Evolutionary conservation across 768 basidiomycete genomes (phyloP).

Genomic region (Mycena pura): DNA sequence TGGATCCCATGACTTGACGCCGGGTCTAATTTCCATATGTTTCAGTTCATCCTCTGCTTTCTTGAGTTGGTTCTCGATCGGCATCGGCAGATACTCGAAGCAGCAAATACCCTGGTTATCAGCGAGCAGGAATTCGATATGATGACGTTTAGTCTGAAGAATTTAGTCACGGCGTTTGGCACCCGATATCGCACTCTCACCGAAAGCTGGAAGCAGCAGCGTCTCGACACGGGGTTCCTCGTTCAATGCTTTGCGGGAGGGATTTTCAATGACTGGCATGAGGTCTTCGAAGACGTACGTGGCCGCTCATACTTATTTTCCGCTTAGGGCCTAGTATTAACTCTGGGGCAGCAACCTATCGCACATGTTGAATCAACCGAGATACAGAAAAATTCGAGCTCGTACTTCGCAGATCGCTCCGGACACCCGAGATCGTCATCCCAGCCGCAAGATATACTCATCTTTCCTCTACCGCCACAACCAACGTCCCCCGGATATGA

Average conservation of each 20-base stretch:
- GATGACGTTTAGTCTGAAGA: conserved; percentile 29
- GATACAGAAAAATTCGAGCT: background rate
- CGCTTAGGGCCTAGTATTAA: background rate
- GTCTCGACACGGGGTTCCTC: conserved; percentile 26
- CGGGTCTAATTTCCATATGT: background rate
- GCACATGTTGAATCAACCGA: background rate
- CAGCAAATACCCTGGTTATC: conserved; percentile 22
- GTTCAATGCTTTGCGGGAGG: conserved; percentile 28
- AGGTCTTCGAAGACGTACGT: conserved; percentile 26
- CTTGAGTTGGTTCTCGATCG: conserved; percentile 28
- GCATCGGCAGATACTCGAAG: conserved; percentile 28
- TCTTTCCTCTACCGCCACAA: conserved; percentile 21
- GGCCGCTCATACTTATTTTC: background rate
- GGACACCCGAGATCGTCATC: background rate
- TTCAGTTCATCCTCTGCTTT: conserved; percentile 26
- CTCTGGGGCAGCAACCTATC: conserved; percentile 9
- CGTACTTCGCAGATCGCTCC: background rate
- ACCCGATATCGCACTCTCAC: conserved; percentile 24
- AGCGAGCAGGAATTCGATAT: conserved; percentile 25
- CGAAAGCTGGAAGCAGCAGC: conserved; percentile 33
- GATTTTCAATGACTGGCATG: conserved; percentile 33
- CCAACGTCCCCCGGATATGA: background rate
- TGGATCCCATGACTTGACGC: background rate
- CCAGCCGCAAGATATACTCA: conserved; percentile 12
- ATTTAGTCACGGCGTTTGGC: conserved; percentile 27